Evolutionary conservation across 176 grass and related monocot genomes (phyloP).

Genomic region (Coix lacrymajobi): DNA sequence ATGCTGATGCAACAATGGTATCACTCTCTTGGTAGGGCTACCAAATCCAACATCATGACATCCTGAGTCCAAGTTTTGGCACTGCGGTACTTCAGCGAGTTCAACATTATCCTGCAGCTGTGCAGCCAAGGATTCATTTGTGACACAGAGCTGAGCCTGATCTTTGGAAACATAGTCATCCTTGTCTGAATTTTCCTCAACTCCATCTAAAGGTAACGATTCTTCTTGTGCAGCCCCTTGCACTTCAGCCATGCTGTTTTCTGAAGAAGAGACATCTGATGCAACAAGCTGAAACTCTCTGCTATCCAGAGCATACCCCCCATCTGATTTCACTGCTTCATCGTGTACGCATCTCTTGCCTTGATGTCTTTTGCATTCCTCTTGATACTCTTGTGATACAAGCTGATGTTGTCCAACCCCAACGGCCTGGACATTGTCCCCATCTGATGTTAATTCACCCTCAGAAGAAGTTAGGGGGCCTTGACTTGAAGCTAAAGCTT

Average conservation of each 20-base stretch:
- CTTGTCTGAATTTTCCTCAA: constrained; percentile 8
- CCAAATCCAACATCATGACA: constrained; percentile 4
- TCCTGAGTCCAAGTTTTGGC: constrained; percentile 15
- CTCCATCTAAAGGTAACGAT: neutral
- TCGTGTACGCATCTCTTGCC: neutral
- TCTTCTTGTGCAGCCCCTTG: constrained; percentile 17
- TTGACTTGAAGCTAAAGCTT: neutral
- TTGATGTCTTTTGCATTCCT: neutral
- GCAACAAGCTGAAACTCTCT: neutral
- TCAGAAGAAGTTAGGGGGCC: neutral
- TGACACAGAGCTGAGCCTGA: constrained; percentile 9
- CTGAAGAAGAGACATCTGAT: constrained; percentile 9
- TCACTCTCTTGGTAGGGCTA: constrained; percentile 15
- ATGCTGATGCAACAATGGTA: neutral
- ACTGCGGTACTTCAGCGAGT: constrained; percentile 17
- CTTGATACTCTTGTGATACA: neutral
- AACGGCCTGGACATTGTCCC: neutral
- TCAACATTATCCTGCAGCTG: constrained; percentile 29
- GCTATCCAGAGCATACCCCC: constrained; percentile 1
- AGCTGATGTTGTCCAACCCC: neutral
- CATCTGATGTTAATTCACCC: neutral
- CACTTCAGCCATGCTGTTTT: neutral
- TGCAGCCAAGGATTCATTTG: constrained; percentile 2
- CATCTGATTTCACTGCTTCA: neutral
- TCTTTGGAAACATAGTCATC: constrained; percentile 1